Evolutionary conservation across 2,329 filamentous ascomycete genomes (phyloP), one percentile per base, ranked within the genome.

Genomic region (Scedosporium minutisporum): DNA sequence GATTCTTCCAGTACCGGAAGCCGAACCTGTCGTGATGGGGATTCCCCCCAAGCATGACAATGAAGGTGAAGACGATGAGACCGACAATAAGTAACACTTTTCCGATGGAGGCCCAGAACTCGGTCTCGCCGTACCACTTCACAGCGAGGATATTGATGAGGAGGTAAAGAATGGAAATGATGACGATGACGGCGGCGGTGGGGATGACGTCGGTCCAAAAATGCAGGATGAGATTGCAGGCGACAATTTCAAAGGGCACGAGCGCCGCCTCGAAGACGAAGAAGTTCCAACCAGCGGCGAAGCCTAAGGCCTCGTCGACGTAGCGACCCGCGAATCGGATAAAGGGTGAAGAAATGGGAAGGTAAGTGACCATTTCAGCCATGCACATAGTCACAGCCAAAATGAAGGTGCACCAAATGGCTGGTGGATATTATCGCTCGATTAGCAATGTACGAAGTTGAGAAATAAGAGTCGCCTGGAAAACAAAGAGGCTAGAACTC

Each of bases 11-110:
- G 71, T 82, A 85, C 0, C 72, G 81, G 71, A 93, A 93, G 0
- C 90, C 90, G 65, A 90, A 90, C 0, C 83, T 78, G 67, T 93
- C 88, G 44, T 83, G 78, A 0, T 85, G 71, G 0, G 91, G 91
- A 67, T 93, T 95, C 2, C 89, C 91, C 6, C 91, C 91, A 1
- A 95, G 76, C 87, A 95, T 93, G 66, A 86, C 85, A 66, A 96
- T 81, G 69, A 96, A 91, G 2, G 91, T 93, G 75, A 90, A 93
- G 65, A 85, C 68, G 67, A 93, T 82, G 60, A 93, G 79, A 1
- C 84, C 88, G 42, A 91, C 74, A 64, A 90, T 89, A 60, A 92
- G 79, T 2, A 92, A 67, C 2, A 91, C 82, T 71, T 92, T 91
- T 62, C 87, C 87, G 2, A 90, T 71, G 2, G 90, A 86, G 21